phyloP scores from a whole-genome alignment of 2,329 filamentous ascomycete genomes.

The Aspergillus udagawae region DNA sequence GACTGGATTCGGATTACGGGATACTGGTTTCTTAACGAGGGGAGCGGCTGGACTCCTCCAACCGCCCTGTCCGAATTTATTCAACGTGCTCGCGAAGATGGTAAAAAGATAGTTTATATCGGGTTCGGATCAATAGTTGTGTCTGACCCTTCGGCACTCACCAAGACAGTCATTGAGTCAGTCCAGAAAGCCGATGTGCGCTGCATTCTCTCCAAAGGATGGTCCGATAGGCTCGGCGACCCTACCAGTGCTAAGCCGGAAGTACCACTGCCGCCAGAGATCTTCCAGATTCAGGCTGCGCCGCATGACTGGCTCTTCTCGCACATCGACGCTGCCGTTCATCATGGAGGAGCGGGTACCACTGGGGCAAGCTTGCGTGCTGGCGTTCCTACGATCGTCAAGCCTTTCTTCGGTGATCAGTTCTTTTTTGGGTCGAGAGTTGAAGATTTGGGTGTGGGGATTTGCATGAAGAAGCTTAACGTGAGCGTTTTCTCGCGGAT shows the following conservation, averaged over 20 bases:
- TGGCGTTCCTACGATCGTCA: conserved; percentile 88
- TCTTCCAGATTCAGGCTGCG: conserved; percentile 81
- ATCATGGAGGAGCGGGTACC: conserved; percentile 92
- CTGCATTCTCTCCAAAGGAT: conserved; percentile 93
- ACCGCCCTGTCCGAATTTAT: conserved; percentile 77
- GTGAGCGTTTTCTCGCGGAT: conserved; percentile 80
- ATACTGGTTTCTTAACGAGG: conserved; percentile 95
- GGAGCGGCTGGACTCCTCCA: conserved; percentile 66
- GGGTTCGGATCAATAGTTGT: conserved; percentile 97
- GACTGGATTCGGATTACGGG: conserved; percentile 98
- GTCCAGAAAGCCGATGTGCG: conserved; percentile 88
- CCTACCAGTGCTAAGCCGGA: conserved; percentile 58
- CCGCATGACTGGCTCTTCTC: conserved; percentile 96
- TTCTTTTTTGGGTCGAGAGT: conserved; percentile 91
- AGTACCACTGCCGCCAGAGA: conserved; percentile 70
- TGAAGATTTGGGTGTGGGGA: conserved; percentile 88
- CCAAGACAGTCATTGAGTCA: conserved; percentile 86
- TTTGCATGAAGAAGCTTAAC: conserved; percentile 84
- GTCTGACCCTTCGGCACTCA: conserved; percentile 80
- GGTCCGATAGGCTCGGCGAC: conserved; percentile 77
- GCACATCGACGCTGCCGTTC: conserved; percentile 89
- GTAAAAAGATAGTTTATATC: conserved; percentile 92
- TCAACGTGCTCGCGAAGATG: conserved; percentile 70
- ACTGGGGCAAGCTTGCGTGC: conserved; percentile 89
- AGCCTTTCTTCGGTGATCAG: conserved; percentile 96